Base-by-base conservation (phyloP, 2,329 filamentous ascomycete species). In the Pseudopithomyces maydicus region DNA sequence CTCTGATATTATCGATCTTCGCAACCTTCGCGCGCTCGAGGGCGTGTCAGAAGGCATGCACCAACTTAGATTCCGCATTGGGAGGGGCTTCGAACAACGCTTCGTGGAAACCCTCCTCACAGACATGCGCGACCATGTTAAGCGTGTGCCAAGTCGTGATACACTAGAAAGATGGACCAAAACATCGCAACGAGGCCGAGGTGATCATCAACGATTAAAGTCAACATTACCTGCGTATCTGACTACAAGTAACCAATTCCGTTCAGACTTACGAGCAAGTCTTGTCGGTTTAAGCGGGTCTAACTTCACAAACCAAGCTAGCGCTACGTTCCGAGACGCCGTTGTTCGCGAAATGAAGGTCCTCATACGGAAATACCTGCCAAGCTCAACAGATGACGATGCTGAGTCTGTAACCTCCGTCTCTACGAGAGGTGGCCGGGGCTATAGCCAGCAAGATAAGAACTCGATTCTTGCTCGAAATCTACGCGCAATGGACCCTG, bases 321-420 rank as follows among this genome's bases (percentile, higher is more conserved):
- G 92, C n/a, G 84, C 88, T 38, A 87, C 88, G 0, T 98, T 95
- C 74, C 87, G 94, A 62, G 92, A 96, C 39, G 85, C 90, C 0
- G 87, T 96, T 12, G 79, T 96, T 59, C 88, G 90, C 48, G 95
- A 99, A 75, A 89, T 98, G 73, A 90, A 94, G 67, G 88, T 86
- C 33, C 81, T 98, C 47, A 94, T 99, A 48, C 86, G 92, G 52
- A 86, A 88, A 55, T 90, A 94, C 22, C 82, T 99, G 38, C 95
- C 95, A 0, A 97, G 92, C 70, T 96, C 94, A 11, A 95, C 87
- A 66, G 95, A 99, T 58, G 94, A 98, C 64, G 95, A 99, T 71
- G 91, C 89, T 59, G 91, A 95, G 72, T 96, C 92, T 0, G 89
- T 94, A 79, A 88, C 94, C 77, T 93, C 93, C 1, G 84, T 88